Percentiles rank a stretch among this genome's conserved stretches.
Evolutionary conservation across 495 filamentous ascomycete genomes (phyloP).

Genomic region (Amphirosellinia nigrospora): DNA sequence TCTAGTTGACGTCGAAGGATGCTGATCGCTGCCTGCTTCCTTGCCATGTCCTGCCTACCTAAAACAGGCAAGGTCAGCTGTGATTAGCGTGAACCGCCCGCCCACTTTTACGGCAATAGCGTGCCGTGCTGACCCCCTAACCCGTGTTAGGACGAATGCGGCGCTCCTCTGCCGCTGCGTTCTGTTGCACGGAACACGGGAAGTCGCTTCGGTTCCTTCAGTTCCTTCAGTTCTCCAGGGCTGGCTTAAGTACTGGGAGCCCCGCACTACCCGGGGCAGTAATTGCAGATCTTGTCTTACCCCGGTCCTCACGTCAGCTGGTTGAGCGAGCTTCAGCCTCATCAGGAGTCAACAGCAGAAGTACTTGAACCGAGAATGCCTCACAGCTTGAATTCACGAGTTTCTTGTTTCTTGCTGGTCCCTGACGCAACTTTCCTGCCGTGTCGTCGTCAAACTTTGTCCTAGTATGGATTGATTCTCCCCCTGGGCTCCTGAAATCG

Average conservation of each 20-base stretch:
- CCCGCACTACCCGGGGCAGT: neutral
- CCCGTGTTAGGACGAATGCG: conserved; percentile 5
- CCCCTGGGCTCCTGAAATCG: neutral
- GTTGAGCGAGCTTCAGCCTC: neutral
- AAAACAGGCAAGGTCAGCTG: neutral
- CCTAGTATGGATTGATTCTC: neutral
- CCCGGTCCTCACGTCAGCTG: conserved; percentile 17
- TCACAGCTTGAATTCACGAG: neutral
- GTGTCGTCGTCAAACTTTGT: neutral
- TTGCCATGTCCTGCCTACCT: no score
- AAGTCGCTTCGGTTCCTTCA: no score
- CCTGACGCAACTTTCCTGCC: neutral
- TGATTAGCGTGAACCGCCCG: neutral
- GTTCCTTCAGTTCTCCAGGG: no score
- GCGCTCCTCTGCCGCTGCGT: conserved; percentile 4
- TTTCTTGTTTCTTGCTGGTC: neutral
- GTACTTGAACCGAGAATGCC: neutral
- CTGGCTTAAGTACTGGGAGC: neutral
- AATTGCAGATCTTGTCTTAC: conserved; percentile 8
- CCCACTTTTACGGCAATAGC: conserved; percentile 12
- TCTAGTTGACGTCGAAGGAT: no score
- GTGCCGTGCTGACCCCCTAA: conserved; percentile 18
- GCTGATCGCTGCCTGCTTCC: conserved; percentile 1
- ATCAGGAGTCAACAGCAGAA: no score
- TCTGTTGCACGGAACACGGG: neutral